phyloP scores from a whole-genome alignment of 306 rosid genomes.

The Glycine latifolia region DNA sequence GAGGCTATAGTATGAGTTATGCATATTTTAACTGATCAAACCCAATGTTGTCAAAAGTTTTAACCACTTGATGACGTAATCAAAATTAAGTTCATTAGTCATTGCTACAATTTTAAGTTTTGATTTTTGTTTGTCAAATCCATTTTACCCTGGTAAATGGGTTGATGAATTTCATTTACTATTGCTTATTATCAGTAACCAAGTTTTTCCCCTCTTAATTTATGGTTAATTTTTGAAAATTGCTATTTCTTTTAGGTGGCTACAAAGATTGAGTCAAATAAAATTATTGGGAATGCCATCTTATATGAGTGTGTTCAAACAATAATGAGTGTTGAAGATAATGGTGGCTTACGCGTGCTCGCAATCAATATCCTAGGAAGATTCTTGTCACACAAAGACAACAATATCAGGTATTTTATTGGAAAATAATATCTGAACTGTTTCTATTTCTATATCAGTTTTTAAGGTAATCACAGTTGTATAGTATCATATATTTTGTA shows the following conservation, averaged over 20 bases:
- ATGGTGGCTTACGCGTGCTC: conserved; percentile 2
- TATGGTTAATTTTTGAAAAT: not conserved
- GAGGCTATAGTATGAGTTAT: not conserved
- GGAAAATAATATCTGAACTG: not conserved
- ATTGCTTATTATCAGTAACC: not conserved
- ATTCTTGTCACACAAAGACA: conserved; percentile 9
- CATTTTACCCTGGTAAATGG: not conserved
- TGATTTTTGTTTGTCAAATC: not conserved
- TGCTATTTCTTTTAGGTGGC: conserved; percentile 7
- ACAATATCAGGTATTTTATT: conserved; percentile 6
- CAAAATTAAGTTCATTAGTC: not conserved
- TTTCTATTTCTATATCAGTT: not conserved
- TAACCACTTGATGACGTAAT: not conserved
- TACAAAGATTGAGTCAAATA: conserved; percentile 14
- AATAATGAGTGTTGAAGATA: conserved; percentile 14
- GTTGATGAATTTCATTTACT: not conserved
- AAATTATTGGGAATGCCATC: conserved; percentile 9
- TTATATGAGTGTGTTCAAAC: conserved; percentile 23
- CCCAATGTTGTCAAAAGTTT: not conserved
- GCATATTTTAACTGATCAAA: not conserved
- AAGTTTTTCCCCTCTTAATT: not conserved
- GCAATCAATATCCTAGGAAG: conserved; percentile 19
- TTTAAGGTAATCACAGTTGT: too few relatives aligned
- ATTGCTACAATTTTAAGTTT: not conserved
- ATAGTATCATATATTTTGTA: too few relatives aligned